Evolutionary conservation across 2,329 filamentous ascomycete species (phyloP).

Genomic region (Mariannaea sp.): DNA sequence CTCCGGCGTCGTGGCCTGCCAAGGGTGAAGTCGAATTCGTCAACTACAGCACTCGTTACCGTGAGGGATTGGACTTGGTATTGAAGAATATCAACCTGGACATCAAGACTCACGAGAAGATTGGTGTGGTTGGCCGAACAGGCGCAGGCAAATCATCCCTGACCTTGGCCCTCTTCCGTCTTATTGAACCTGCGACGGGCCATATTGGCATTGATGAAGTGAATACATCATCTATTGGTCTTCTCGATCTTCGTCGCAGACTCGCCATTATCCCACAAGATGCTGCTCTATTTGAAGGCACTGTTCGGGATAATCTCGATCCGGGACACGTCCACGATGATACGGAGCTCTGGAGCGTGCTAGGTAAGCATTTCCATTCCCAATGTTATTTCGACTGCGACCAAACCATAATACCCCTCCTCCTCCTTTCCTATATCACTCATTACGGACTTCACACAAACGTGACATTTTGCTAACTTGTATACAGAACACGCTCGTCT

Average conservation of each 20-base stretch:
- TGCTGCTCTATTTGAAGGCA: slow-evolving; percentile 92
- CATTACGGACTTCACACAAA: slow-evolving; percentile 8
- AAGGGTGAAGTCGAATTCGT: slow-evolving; percentile 88
- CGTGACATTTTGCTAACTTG: slow-evolving; percentile 32
- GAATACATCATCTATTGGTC: slow-evolving; percentile 86
- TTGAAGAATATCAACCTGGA: slow-evolving; percentile 90
- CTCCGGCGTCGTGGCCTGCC: slow-evolving; percentile 88
- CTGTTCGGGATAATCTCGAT: slow-evolving; percentile 92
- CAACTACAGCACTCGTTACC: slow-evolving; percentile 93
- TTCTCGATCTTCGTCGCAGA: slow-evolving; percentile 85
- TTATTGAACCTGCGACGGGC: slow-evolving; percentile 86
- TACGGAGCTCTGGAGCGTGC: slow-evolving; percentile 93
- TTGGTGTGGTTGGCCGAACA: slow-evolving; percentile 94
- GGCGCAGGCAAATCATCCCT: slow-evolving; percentile 95
- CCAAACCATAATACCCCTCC: slow-evolving; percentile 12
- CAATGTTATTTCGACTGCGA: slow-evolving; percentile 4
- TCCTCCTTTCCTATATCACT: slow-evolving; percentile 22
- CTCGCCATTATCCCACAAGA: slow-evolving; percentile 98
- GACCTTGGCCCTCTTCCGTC: slow-evolving; percentile 89
- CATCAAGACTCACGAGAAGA: slow-evolving; percentile 97
- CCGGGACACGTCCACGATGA: slow-evolving; percentile 95
- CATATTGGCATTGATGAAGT: slow-evolving; percentile 87
- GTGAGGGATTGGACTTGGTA: slow-evolving; percentile 86
- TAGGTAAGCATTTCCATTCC: slow-evolving; percentile 63
- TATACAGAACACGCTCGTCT: slow-evolving; percentile 83